Percentiles rank a stretch among this genome's conserved stretches.
Evolutionary conservation across 2,329 filamentous ascomycete species (phyloP).

Genomic region (Botrytis byssoidea): DNA sequence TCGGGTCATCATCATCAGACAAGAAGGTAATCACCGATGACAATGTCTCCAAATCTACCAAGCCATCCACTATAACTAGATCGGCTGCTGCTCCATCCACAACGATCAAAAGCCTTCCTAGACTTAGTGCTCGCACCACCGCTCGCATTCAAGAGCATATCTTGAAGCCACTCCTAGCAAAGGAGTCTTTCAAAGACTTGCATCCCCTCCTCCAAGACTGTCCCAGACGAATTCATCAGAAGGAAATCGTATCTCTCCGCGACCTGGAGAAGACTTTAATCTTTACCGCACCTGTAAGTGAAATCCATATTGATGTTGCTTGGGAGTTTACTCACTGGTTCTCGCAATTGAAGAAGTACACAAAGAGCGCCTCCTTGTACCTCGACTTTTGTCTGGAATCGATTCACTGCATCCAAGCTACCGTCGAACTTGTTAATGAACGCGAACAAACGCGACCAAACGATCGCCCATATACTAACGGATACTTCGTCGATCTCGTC

Average conservation of each 20-base stretch:
- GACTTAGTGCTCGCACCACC: conserved; percentile 67
- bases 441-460: conserved; percentile 79
- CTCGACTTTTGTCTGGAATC: conserved; percentile 87
- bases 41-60: conserved; percentile 43
- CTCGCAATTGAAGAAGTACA: conserved; percentile 68
- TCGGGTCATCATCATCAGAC: conserved; percentile 59
- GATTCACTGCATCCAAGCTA: conserved; percentile 85
- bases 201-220: conserved; percentile 76
- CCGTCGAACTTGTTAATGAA: conserved; percentile 81
- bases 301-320: conserved; percentile 53
- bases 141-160: conserved; percentile 79
- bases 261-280: conserved; percentile 93
- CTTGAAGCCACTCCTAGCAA: conserved; percentile 72
- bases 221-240: conserved; percentile 74
- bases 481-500: conserved; percentile 94
- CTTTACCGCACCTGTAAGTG: conserved; percentile 91
- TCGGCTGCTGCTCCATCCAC: conserved; percentile 52
- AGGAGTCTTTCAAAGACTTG: conserved; percentile 73
- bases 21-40: conserved; percentile 47
- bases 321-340: conserved; percentile 68
- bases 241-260: conserved; percentile 85
- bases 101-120: conserved; percentile 51
- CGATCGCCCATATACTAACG: conserved; percentile 90
- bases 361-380: conserved; percentile 69
- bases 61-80: conserved; percentile 59